Conservation (phyloP, 225 moss, liverwort and hornwort species). For the Anthoceros angustus region DNA sequence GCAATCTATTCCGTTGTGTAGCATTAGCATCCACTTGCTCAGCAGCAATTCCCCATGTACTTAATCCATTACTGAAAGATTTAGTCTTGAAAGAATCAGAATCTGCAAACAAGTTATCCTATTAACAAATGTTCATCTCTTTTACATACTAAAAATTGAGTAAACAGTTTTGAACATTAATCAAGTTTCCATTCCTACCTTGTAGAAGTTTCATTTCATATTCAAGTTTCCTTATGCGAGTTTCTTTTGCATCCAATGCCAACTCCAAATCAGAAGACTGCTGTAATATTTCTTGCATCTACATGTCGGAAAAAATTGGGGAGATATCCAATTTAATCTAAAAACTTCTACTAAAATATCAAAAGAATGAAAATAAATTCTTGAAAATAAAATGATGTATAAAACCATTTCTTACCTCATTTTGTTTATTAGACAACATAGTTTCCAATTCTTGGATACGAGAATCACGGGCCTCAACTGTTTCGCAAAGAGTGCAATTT, state of each 20-base stretch:
- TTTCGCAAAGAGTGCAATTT: conserved; percentile 76
- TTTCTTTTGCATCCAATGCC: conserved; percentile 79
- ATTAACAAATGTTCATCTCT: not conserved
- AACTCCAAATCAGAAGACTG: conserved; percentile 71
- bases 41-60: conserved; percentile 49
- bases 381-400: no score
- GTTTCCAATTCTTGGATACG: conserved; percentile 76
- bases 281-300: conserved; percentile 75
- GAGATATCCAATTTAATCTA: not conserved
- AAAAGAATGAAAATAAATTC: not conserved
- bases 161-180: not conserved
- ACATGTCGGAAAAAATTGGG: conserved; percentile 1
- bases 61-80: conserved; percentile 50
- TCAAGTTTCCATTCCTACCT: conserved; percentile 19
- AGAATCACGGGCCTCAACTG: conserved; percentile 67
- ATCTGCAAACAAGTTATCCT: conserved; percentile 23
- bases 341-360: not conserved
- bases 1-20: conserved; percentile 29
- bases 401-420: conserved; percentile 33
- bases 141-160: no score
- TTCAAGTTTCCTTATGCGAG: conserved; percentile 79
- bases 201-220: conserved; percentile 72
- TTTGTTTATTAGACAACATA: conserved; percentile 50
- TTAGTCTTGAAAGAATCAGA: conserved; percentile 60
- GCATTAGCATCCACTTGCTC: conserved; percentile 35